Evolutionary conservation across 495 filamentous ascomycete species (phyloP).

Genomic region (Sabuloglossum arenarium): DNA sequence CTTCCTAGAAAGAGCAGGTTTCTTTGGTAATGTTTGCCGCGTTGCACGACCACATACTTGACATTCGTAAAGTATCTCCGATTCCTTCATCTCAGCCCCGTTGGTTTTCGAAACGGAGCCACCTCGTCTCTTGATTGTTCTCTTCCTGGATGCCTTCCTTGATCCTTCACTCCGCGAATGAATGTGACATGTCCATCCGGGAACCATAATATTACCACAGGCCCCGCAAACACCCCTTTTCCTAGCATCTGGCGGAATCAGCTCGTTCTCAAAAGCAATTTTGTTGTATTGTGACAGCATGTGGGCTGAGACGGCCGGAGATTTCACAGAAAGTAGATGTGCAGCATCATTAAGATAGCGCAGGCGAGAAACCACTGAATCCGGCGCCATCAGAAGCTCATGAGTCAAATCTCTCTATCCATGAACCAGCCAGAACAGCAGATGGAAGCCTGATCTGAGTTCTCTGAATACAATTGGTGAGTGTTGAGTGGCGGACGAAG

Average conservation of each 20-base stretch:
- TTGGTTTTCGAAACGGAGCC: conserved; percentile 2
- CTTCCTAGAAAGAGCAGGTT: background rate
- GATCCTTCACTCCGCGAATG: conserved; percentile 13
- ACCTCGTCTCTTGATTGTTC: background rate
- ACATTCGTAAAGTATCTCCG: conserved; percentile 9
- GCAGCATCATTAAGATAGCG: conserved; percentile 27
- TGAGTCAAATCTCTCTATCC: too few species aligned
- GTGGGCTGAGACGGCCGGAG: conserved; percentile 28
- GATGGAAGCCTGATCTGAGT: too few species aligned
- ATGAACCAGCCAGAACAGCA: too few species aligned
- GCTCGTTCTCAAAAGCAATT: conserved; percentile 20
- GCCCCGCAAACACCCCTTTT: conserved; percentile 26
- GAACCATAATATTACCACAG: conserved; percentile 28
- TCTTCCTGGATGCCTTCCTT: conserved; percentile 10
- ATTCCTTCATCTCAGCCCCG: conserved; percentile 4
- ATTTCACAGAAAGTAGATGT: conserved; percentile 17
- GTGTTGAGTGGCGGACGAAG: background rate
- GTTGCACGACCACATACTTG: conserved; percentile 10
- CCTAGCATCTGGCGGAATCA: conserved; percentile 18
- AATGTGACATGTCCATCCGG: conserved; percentile 21
- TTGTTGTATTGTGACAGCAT: conserved; percentile 23
- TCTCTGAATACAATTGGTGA: too few species aligned
- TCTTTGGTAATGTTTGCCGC: conserved; percentile 4
- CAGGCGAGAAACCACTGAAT: conserved; percentile 12
- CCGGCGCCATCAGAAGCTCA: background rate